Evolutionary conservation across 805 yeast species (phyloP).

Genomic region (Alloascoidea africana): DNA sequence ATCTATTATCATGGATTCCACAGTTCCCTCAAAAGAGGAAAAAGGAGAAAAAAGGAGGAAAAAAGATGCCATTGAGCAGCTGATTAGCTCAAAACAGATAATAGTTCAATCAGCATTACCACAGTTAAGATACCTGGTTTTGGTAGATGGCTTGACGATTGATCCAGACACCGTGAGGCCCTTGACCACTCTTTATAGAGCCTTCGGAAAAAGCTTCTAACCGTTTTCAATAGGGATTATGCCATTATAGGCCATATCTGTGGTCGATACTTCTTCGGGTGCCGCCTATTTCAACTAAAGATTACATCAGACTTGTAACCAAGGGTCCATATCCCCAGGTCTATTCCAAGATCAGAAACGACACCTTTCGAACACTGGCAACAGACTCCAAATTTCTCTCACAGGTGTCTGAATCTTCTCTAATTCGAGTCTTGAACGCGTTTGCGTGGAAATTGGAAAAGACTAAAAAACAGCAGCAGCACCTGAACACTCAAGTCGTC

Average conservation of each 20-base stretch:
- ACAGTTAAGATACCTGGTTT: slow-evolving; percentile 35
- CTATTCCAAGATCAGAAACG: slow-evolving; percentile 63
- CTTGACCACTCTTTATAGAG: slow-evolving; percentile 1
- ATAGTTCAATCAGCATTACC: slow-evolving; percentile 32
- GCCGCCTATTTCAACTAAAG: slow-evolving; percentile 37
- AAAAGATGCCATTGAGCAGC: slow-evolving; percentile 40
- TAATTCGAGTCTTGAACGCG: slow-evolving; percentile 58
- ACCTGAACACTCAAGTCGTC: slow-evolving; percentile 10
- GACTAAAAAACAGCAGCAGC: slow-evolving; percentile 7
- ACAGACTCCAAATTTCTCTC: slow-evolving; percentile 51
- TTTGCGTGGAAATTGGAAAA: slow-evolving; percentile 33
- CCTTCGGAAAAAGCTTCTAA: background rate
- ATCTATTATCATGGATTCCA: too few species aligned
- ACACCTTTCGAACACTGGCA: slow-evolving; percentile 73
- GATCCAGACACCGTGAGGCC: slow-evolving; percentile 6
- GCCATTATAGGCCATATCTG: slow-evolving; percentile 58
- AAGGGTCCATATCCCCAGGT: slow-evolving; percentile 45
- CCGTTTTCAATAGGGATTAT: slow-evolving; percentile 22
- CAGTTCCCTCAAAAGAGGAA: too few species aligned
- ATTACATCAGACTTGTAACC: slow-evolving; percentile 36
- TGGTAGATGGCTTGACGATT: slow-evolving; percentile 27
- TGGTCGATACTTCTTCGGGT: slow-evolving; percentile 69
- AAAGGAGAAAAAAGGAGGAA: slow-evolving; percentile 23
- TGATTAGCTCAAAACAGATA: slow-evolving; percentile 19
- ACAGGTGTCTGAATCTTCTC: slow-evolving; percentile 52